Evolutionary conservation across 148 eudicot species (phyloP).

Genomic region (Gaultheria prostrata): DNA sequence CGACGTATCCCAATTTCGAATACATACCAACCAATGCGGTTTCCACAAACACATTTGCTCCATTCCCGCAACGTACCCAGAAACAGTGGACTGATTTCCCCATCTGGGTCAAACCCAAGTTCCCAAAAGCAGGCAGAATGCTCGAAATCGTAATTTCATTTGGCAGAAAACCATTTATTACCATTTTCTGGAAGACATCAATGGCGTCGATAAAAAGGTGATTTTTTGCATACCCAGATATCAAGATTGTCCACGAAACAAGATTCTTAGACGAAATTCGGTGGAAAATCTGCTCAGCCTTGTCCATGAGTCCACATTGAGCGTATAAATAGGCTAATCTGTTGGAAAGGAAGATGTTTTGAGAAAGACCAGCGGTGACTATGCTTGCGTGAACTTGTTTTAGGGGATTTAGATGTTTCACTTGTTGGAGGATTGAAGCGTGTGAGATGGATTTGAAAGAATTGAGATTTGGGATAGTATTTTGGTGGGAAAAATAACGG

Average conservation of each 20-base stretch:
- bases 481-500: slow-evolving; percentile 20
- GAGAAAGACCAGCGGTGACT: slow-evolving; percentile 33
- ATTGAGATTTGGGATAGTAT: not conserved
- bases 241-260: slow-evolving; percentile 53
- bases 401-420: slow-evolving; percentile 26
- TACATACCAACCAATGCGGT: slow-evolving; percentile 51
- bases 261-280: slow-evolving; percentile 37
- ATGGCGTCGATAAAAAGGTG: slow-evolving; percentile 35
- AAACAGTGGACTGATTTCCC: slow-evolving; percentile 50
- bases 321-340: slow-evolving; percentile 41
- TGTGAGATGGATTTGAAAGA: slow-evolving; percentile 14
- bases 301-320: slow-evolving; percentile 26
- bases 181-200: slow-evolving; percentile 34
- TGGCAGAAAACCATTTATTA: slow-evolving; percentile 25
- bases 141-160: slow-evolving; percentile 46
- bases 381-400: slow-evolving; percentile 43
- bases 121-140: slow-evolving; percentile 43
- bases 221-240: slow-evolving; percentile 44
- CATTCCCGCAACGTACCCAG: slow-evolving; percentile 39
- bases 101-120: slow-evolving; percentile 25
- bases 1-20: slow-evolving; percentile 32
- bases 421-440: slow-evolving; percentile 34
- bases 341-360: slow-evolving; percentile 36
- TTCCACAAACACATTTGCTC: slow-evolving; percentile 42
- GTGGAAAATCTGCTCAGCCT: slow-evolving; percentile 34